These are phyloP conservation scores for Nakataea oryzae DNA, from an alignment of 2,329 filamentous ascomycete species.

Conservation along the genomic window DNA sequence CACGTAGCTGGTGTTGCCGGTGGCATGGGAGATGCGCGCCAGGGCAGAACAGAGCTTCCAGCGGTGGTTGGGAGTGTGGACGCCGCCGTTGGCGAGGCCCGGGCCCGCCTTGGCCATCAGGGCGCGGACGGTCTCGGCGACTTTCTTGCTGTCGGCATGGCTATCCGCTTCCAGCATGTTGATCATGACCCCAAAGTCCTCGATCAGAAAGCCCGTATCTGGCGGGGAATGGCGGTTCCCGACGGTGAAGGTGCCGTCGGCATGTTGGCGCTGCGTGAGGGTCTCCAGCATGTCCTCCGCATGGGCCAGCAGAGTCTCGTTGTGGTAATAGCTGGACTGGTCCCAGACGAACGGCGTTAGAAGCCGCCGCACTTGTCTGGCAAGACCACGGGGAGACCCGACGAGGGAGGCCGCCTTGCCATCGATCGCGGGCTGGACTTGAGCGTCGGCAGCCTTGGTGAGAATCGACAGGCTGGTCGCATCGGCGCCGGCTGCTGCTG, in stretches of 20 bases:
- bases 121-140: not conserved
- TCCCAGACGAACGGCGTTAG: constrained; percentile 1
- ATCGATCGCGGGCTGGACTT: not conserved
- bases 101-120: not conserved
- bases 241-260: not conserved
- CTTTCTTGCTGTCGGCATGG: not conserved
- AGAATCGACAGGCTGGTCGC: not conserved
- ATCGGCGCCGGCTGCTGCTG: not conserved
- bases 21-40: not conserved
- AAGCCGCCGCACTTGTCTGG: not conserved
- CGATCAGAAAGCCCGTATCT: constrained; percentile 1
- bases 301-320: not conserved
- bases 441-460: constrained; percentile 1
- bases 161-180: not conserved
- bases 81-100: not conserved
- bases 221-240: constrained; percentile 2
- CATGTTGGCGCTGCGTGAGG: not conserved
- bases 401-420: not conserved
- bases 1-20: not conserved
- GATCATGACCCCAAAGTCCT: constrained; percentile 1
- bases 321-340: not conserved
- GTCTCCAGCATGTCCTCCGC: not conserved
- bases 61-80: constrained; percentile 1
- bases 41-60: constrained; percentile 1
- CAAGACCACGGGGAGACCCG: not conserved